Base-by-base conservation (phyloP, 2,329 filamentous ascomycete species). In the Hymenoscyphus repandus region DNA sequence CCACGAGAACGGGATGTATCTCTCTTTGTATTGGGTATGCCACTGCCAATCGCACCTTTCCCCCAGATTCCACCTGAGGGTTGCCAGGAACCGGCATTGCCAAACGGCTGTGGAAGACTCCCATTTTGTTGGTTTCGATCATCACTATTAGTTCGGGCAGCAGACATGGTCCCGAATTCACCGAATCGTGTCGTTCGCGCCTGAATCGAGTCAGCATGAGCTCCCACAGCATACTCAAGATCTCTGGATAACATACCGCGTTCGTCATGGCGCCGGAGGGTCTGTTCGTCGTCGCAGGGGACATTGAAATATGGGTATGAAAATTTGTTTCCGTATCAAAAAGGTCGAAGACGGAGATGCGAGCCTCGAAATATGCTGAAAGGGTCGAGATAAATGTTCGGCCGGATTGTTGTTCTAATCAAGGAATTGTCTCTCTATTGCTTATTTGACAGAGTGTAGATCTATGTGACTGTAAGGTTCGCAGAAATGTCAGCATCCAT, bases 21-120 rank as follows among this genome's bases (percentile, higher is more conserved):
- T 60, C 68, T 72, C 53, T 69, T 70, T 64, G 68, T 68, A 61
- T 71, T 72, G 20, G 70, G 70, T 53, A 75, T 70, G 13, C 73
- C 73, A 66, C 68, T 67, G 43, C 71, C 69, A 52, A 75, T 69
- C 40, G 68, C 63, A 36, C 64, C 67, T 54, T 70, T 76, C 11
- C 72, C 72, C 79, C 79, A 82, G 38, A 82, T 78, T 31, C 69
- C 73, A 58, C 67, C 69, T 32, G 69, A 62, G 30, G 63, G 49
- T 49, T 67, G 62, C 66, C 64, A 68, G 27, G 58, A 50, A 11
- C 70, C 72, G 38, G 67, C 67, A 56, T 65, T 66, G 15, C 69
- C 69, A 60, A 75, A 75, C n/a, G 69, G 66, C 49, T 70, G 69
- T 6, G 67, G 66, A 51, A 74, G 67, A 46, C 64, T 64, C 22